These are phyloP conservation scores for Raphanus sativus DNA, from an alignment of 345 rosid species.

Conservation along the genomic window DNA sequence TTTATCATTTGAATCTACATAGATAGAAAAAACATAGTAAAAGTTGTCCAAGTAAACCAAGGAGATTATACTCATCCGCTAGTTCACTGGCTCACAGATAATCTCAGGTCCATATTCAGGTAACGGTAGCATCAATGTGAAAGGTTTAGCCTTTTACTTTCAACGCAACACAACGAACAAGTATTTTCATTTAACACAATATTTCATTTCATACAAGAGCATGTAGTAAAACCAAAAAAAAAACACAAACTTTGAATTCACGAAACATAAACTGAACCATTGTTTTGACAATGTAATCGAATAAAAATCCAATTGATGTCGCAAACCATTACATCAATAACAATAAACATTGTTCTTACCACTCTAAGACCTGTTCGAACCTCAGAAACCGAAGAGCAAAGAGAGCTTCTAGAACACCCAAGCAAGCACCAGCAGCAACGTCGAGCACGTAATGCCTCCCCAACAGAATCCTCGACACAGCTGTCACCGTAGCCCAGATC, in stretches of 20 bases:
- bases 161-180: neutral
- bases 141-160: neutral
- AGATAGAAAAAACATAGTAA: slow-evolving; percentile 8
- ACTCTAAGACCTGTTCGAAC: slow-evolving; percentile 32
- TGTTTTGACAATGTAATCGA: neutral
- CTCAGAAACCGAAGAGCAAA: slow-evolving; percentile 49
- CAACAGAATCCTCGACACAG: slow-evolving; percentile 71
- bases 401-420: slow-evolving; percentile 67
- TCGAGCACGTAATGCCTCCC: slow-evolving; percentile 78
- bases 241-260: slow-evolving; percentile 18
- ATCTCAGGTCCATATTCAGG: slow-evolving; percentile 1
- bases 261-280: neutral
- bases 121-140: slow-evolving; percentile 5
- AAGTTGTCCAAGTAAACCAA: neutral
- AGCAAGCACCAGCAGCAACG: slow-evolving; percentile 64
- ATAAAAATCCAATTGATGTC: neutral
- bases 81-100: slow-evolving; percentile 11
- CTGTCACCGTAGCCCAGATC: slow-evolving; percentile 70
- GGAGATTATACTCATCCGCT: neutral
- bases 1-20: slow-evolving; percentile 14
- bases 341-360: slow-evolving; percentile 26
- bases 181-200: neutral
- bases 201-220: neutral
- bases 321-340: slow-evolving; percentile 12
- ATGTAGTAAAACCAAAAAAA: neutral